A percentile compares a stretch with the other conserved stretches of the same genome.
These are phyloP conservation scores for Naganishia kalamii DNA, from an alignment of 768 basidiomycete species.

Conservation along the genomic window DNA sequence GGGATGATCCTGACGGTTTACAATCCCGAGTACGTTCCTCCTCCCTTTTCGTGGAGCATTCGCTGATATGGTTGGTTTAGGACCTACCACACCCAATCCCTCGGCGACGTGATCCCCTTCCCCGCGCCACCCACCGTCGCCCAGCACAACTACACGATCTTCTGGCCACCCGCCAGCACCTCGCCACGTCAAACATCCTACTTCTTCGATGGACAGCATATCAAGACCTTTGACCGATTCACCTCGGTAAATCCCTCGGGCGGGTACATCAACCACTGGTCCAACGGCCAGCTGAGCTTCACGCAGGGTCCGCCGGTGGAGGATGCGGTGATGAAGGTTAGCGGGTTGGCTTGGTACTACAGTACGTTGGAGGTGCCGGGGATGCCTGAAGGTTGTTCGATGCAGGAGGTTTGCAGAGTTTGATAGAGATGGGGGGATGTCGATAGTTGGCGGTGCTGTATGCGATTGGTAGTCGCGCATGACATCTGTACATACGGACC, in stretches of 20 bases:
- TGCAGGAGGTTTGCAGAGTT: conserved; percentile 7
- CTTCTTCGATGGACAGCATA: neutral
- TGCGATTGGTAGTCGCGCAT: too few species aligned
- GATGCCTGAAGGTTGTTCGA: neutral
- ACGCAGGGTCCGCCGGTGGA: neutral
- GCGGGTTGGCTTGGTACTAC: conserved; percentile 2
- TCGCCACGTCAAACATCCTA: neutral
- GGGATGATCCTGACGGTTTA: neutral
- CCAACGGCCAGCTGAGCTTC: conserved; percentile 5
- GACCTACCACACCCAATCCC: neutral
- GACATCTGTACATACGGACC: too few species aligned
- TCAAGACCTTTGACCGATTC: neutral
- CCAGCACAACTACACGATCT: conserved; percentile 14
- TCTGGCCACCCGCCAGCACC: neutral
- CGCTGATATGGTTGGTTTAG: neutral
- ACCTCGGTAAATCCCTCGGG: neutral
- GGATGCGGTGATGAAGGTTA: neutral
- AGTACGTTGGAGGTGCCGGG: neutral
- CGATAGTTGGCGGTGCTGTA: too few species aligned
- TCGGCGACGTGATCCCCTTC: neutral
- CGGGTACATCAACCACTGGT: conserved; percentile 2
- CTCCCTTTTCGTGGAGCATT: too few species aligned
- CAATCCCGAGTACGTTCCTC: neutral
- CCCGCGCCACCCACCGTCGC: neutral
- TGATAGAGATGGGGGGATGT: too few species aligned